Percentiles rank a stretch among this genome's conserved stretches.
Conservation (phyloP, 768 basidiomycete genomes). For the Glaciozyma martinii region DNA sequence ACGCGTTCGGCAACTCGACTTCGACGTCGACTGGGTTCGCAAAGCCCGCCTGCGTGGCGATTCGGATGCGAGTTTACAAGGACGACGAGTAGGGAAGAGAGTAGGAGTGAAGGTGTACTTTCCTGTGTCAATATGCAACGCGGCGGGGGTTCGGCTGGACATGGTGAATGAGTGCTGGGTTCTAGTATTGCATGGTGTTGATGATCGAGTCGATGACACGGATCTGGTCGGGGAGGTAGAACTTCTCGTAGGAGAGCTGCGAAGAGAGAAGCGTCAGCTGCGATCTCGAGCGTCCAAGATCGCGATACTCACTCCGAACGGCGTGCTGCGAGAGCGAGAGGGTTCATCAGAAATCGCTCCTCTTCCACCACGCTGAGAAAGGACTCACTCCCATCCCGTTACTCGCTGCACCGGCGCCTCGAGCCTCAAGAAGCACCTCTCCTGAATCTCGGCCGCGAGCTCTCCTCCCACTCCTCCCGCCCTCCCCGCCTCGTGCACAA, state of each 20-base stretch:
- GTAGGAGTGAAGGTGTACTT: no score
- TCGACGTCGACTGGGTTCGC: not conserved
- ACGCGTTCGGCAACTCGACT: conserved; percentile 1
- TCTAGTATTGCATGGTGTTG: conserved; percentile 25
- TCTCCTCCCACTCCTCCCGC: conserved; percentile 84
- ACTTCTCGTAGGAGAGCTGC: conserved; percentile 80
- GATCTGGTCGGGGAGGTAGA: conserved; percentile 79
- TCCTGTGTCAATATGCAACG: no score
- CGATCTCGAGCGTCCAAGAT: not conserved
- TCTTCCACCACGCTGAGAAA: not conserved
- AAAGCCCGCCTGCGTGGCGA: not conserved
- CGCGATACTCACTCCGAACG: conserved; percentile 52
- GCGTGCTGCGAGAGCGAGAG: conserved; percentile 13
- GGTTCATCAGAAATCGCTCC: not conserved
- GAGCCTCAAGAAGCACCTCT: conserved; percentile 75
- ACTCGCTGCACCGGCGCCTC: conserved; percentile 80
- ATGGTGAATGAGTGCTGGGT: not conserved
- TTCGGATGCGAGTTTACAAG: not conserved
- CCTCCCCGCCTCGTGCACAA: conserved; percentile 86
- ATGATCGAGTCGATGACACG: conserved; percentile 46
- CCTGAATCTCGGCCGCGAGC: conserved; percentile 83
- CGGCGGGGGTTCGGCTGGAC: not conserved
- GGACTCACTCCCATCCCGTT: conserved; percentile 65
- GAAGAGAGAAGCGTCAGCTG: conserved; percentile 4
- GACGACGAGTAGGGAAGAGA: not conserved